These are phyloP conservation scores for Melastoma malabathricum DNA, from an alignment of 345 rosid species.

Conservation along the genomic window DNA sequence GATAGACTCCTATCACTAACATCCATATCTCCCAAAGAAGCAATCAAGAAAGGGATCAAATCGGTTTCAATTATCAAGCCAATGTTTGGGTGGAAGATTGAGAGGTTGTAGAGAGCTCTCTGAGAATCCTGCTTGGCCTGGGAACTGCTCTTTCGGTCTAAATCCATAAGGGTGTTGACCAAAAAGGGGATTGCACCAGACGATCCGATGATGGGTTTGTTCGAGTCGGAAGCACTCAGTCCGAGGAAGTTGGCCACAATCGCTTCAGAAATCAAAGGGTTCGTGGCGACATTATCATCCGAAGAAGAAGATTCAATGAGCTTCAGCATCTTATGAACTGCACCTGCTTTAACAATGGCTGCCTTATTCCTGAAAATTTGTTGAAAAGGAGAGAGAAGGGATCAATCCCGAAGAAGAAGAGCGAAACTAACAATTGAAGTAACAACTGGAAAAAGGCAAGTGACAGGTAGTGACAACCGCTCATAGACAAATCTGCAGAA, in stretches of 20 bases:
- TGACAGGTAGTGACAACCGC: background rate
- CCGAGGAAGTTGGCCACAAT: constrained; percentile 88
- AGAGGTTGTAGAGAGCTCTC: constrained; percentile 79
- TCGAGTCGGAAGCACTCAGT: constrained; percentile 76
- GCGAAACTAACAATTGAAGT: background rate
- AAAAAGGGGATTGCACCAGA: constrained; percentile 79
- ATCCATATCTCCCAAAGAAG: constrained; percentile 76
- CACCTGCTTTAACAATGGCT: constrained; percentile 95
- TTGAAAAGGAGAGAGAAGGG: background rate
- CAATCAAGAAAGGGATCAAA: constrained; percentile 44
- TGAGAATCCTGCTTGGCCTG: constrained; percentile 84
- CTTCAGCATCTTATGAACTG: constrained; percentile 85
- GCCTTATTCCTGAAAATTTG: constrained; percentile 75
- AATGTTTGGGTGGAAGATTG: constrained; percentile 50
- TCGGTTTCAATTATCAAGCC: constrained; percentile 47
- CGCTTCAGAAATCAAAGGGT: constrained; percentile 54
- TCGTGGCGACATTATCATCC: constrained; percentile 12
- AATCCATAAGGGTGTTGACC: constrained; percentile 41
- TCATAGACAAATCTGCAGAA: too few relatives aligned
- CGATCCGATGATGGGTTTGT: constrained; percentile 83
- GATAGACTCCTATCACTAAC: constrained; percentile 81
- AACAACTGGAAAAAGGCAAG: background rate
- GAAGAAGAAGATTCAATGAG: constrained; percentile 51
- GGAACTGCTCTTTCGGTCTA: constrained; percentile 21
- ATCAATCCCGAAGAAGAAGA: background rate